Evolutionary conservation across 202 grass and related monocot genomes (phyloP).

Genomic region (Brachypodium distachyon): DNA sequence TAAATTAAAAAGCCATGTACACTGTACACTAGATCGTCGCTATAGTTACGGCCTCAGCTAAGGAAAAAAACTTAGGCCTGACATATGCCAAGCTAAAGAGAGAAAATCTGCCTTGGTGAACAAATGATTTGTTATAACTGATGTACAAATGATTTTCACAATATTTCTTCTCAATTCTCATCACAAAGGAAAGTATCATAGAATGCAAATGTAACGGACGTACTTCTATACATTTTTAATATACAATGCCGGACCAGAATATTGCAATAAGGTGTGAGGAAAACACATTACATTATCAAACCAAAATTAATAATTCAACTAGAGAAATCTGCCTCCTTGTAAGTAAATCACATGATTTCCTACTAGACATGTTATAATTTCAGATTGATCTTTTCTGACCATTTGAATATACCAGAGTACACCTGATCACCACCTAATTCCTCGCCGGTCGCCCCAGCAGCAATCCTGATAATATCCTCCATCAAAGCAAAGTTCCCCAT

Average conservation of each 20-base stretch:
- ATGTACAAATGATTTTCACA: not conserved
- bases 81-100: not conserved
- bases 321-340: not conserved
- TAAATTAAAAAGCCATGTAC: too few species aligned
- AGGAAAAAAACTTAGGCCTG: too few species aligned
- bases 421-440: conserved; percentile 78
- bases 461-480: conserved; percentile 91
- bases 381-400: conserved; percentile 82
- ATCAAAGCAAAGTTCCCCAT: conserved; percentile 98
- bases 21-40: too few species aligned
- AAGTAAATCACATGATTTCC: not conserved
- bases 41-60: too few species aligned
- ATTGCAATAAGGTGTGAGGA: not conserved
- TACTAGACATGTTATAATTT: conserved; percentile 32
- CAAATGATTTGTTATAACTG: not conserved
- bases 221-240: conserved; percentile 38
- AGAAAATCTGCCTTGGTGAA: not conserved
- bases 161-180: not conserved
- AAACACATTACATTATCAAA: conserved; percentile 17
- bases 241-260: conserved; percentile 16
- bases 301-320: conserved; percentile 22
- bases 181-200: not conserved
- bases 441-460: conserved; percentile 72
- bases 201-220: not conserved
- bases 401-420: conserved; percentile 87